Evolutionary conservation across 257 asterid species (phyloP).

Genomic region (Primulina tabacum): DNA sequence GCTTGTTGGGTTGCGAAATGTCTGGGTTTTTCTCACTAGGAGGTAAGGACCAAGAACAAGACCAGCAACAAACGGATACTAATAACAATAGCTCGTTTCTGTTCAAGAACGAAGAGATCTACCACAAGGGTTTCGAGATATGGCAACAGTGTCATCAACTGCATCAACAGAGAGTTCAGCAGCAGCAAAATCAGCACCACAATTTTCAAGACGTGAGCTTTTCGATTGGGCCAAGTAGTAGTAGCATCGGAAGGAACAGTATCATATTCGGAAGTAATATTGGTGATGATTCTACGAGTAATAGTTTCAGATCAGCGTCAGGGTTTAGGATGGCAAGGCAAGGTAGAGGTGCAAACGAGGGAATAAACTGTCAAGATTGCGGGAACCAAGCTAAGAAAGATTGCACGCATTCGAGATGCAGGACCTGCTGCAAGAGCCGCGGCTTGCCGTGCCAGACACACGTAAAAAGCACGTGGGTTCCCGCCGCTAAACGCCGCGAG

Average conservation of each 20-base stretch:
- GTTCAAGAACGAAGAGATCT: slow-evolving; percentile 72
- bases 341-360: slow-evolving; percentile 33
- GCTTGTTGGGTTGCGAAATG: slow-evolving; percentile 51
- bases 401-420: slow-evolving; percentile 59
- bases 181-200: slow-evolving; percentile 26
- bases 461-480: slow-evolving; percentile 77
- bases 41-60: slow-evolving; percentile 30
- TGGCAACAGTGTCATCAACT: slow-evolving; percentile 67
- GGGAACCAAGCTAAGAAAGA: slow-evolving; percentile 81
- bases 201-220: slow-evolving; percentile 36
- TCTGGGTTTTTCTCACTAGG: slow-evolving; percentile 76
- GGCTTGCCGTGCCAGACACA: slow-evolving; percentile 70
- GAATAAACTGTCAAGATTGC: slow-evolving; percentile 66
- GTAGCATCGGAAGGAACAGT: slow-evolving; percentile 22
- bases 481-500: slow-evolving; percentile 69
- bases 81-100: slow-evolving; percentile 40
- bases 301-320: slow-evolving; percentile 29
- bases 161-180: slow-evolving; percentile 41
- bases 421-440: slow-evolving; percentile 72
- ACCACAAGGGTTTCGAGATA: slow-evolving; percentile 78
- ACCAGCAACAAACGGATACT: slow-evolving; percentile 23
- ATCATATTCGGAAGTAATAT: slow-evolving; percentile 27
- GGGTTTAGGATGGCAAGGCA: slow-evolving; percentile 42
- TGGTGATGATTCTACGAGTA: slow-evolving; percentile 30
- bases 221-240: slow-evolving; percentile 40